Evolutionary conservation across 805 yeast species (phyloP), one percentile per base, ranked within the genome.

Genomic region (Tetrapisispora taiwanensis): DNA sequence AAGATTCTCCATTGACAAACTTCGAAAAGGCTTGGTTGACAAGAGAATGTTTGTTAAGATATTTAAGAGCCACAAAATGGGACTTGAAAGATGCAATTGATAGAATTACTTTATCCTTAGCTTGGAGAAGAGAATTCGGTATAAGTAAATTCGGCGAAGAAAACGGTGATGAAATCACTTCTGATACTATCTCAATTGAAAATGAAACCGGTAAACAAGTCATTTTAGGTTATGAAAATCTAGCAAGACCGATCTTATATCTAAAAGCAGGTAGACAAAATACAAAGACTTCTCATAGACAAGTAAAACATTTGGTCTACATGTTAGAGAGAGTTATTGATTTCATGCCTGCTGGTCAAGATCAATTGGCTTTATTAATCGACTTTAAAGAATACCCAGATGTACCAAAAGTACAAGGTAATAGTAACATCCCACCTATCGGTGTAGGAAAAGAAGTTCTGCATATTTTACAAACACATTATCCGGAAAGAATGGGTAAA

Each of bases 301-400:
- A 92, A 60, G 96, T 92, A n/a, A 95, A 92, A 65, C 96, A 88
- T 61, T 70, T 92, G 60, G 97, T 92, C 7, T 90, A 73, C 68
- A 83, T 83, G 88, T 72, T 92, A 43, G 99, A 92, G 65, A 74
- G 89, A 47, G 95, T 84, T 36, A 89, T 90, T 46, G 94, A 88
- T 63, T 85, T 76, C 63, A 90, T 92, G 97, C 96, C 97, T 1
- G 74, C 87, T 0, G 97, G 97, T 19, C 98, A 92, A 66, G 98
- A 90, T 59, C 82, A 94, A 12, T 69, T 92, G 43, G 95, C 97
- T 1, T 67, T 92, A 43, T 70, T 94, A 50, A 90, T 92, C 51
- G 98, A 92, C 65, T 90, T 92, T 67, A 86, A 90, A 64, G 80
- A 84, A 17, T 79, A 86, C 47, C 61, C 67, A 13, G 73, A 68